Base-by-base conservation (phyloP, 2,329 filamentous ascomycete genomes). In the Tolypocladium inflatum region DNA sequence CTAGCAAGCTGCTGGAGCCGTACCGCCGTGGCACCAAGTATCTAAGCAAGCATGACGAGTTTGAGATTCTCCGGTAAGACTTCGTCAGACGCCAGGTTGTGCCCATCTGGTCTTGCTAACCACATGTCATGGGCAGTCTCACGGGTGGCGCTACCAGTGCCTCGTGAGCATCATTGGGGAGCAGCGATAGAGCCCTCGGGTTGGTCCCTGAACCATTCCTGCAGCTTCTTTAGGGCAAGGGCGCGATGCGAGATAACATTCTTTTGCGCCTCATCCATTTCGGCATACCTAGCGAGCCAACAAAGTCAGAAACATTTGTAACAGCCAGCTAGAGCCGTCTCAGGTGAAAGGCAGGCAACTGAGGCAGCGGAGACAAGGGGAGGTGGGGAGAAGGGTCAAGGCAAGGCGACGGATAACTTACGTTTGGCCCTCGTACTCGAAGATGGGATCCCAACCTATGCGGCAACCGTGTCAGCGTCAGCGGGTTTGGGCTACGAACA, bases 181-280 rank as follows among this genome's bases (percentile, higher is more conserved):
- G 69, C 55, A 37, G 10, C 30, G 19, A 2, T 5, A 37, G 48
- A n/a, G 30, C 48, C 48, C 1, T 21, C 30, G 4, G 48, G 19
- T 10, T 35, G 26, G 19, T 74, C 77, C 59, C 82, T 80, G 64
- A 96, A 81, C 91, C 93, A 97, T 41, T 79, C 80, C 69, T 90
- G 89, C 62, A 99, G 79, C 75, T 96, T 96, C 63, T 85, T 81
- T 56, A 99, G 77, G n/a, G 94, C 94, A 68, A 87, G 90, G 63
- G 83, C 87, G 50, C 94, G 88, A 75, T 99, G 94, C 33, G 92
- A 97, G 67, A 99, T 90, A 68, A 86, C 84, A 77, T 97, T 99
- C 85, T 95, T 95, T 70, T 86, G 84, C 11, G 71, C 75, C 73
- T 89, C 92, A 55, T 91, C 88, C 94, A 99, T 99, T 77, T 99